Evolutionary conservation across 768 basidiomycete genomes (phyloP).

Genomic region (Ramaria rubella): DNA sequence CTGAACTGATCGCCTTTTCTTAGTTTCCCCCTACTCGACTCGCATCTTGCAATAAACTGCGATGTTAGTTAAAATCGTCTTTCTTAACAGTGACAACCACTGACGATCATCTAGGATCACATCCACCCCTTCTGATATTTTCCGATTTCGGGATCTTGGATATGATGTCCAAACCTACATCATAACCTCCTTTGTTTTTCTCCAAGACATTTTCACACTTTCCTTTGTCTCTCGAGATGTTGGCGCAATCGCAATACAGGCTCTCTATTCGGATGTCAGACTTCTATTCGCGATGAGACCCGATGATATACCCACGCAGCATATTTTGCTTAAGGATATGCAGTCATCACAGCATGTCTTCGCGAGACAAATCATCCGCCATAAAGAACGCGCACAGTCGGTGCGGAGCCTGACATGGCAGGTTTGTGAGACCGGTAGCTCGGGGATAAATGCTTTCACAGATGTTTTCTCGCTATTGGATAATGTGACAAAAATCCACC

Average conservation of each 20-base stretch:
- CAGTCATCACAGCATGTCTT: background rate
- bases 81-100: too few relatives aligned
- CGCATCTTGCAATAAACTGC: too few relatives aligned
- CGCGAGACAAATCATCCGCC: background rate
- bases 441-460: background rate
- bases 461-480: background rate
- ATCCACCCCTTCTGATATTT: too few relatives aligned
- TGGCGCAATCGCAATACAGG: background rate
- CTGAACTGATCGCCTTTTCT: too few relatives aligned
- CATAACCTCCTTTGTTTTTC: background rate
- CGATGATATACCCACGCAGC: background rate
- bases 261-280: background rate
- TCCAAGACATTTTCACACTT: background rate
- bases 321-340: background rate
- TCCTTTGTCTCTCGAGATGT: background rate
- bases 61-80: too few relatives aligned
- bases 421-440: background rate
- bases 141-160: background rate
- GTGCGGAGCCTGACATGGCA: background rate
- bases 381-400: background rate
- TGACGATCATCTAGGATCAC: too few relatives aligned
- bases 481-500: background rate
- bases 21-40: too few relatives aligned
- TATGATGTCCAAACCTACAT: constrained; percentile 3
- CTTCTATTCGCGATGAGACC: background rate